Evolutionary conservation across 176 grass and related monocot species (phyloP), one percentile per base, ranked within the genome.

Genomic region (Musa schizocarpa): DNA sequence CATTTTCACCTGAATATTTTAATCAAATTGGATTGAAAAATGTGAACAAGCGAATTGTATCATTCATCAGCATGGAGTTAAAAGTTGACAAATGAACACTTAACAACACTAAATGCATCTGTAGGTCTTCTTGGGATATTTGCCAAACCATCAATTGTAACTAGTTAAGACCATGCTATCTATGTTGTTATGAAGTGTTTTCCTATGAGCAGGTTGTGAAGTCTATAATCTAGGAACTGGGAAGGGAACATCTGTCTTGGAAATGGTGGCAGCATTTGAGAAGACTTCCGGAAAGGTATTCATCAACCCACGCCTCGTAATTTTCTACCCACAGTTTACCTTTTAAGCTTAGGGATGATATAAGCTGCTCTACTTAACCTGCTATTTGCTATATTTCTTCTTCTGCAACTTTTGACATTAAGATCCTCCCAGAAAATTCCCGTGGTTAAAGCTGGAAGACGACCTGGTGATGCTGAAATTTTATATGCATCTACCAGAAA

Each of bases 391-490:
- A 5, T 6, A 9, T 20, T 9, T 12, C 12, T 27, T 13, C 22
- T 27, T 9, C 5, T 21, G 11, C 43, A 34, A 9, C 34, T 19
- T 70, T 1, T 70, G 16, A 50, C 43, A n/a, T 16, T 21, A 11
- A 50, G 12, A 19, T 20, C 1, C 10, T 69, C 80, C 50, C 48
- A 80, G 82, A 84, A 75, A 84, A 76, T 84, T 14, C 77, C 82
- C 13, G 57, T 67, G 1, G 74, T 80, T 69, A 69, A 80, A 55
- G 74, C 62, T 62, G 68, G 52, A 34, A 84, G 77, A 69, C 27
- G 82, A 9, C 51, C 77, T 8, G 82, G 82, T 63, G 82, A 84
- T 76, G 70, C 69, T 69, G 74, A 71, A 70, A 72, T 54, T 27
- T 71, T 80, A 27, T 80, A 80, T 61, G 69, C 77, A 27, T 84